Base-by-base conservation (phyloP, 176 grass and related monocot species). In the Bonia amplexicaulis region DNA sequence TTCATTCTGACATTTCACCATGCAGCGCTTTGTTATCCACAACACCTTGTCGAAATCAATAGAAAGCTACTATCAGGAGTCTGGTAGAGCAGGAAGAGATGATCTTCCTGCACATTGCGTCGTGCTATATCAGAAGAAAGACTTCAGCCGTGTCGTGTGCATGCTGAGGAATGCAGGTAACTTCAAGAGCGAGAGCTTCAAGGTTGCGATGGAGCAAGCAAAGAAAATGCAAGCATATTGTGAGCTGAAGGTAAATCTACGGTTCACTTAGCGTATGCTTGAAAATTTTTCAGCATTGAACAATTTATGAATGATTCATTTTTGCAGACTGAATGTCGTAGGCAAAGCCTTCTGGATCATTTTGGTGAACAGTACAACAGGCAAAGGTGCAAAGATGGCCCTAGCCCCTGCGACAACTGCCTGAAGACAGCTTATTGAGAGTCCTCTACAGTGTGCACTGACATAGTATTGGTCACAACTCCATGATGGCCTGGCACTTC, bases 61-160 rank as follows among this genome's bases (percentile, higher is more conserved):
- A 46, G 96, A 98, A 80, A 98, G 93, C 86, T 95, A 98, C 89
- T 98, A 98, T 58, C 96, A 98, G 80, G 93, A 98, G 54, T 98
- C 96, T 10, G 96, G 89, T 44, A 89, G 96, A 44, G 93, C 96
- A 14, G 96, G 96, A 52, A 88, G 96, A 73, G 93, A 98, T 17
- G 82, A 87, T 60, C 88, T 95, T 68, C 85, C 79, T 19, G 85
- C 96, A 8, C 84, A 92, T 44, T 95, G 93, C 15, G 76, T 95
- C 33, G 85, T 81, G 33, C 16, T 98, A 1, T 98, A 98, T 61
- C 93, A 95, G 74, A 95, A 95, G 84, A 98, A 95, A 85, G 93
- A 98, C 65, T 89, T 98, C 66, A 86, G 93, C 67, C 91, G 93
- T 15, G 84, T 98, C 5, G 91, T 98, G 52, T 98, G 96, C 87